Evolutionary conservation across 495 filamentous ascomycete genomes (phyloP).

Genomic region (Chaetomium cochliodes): DNA sequence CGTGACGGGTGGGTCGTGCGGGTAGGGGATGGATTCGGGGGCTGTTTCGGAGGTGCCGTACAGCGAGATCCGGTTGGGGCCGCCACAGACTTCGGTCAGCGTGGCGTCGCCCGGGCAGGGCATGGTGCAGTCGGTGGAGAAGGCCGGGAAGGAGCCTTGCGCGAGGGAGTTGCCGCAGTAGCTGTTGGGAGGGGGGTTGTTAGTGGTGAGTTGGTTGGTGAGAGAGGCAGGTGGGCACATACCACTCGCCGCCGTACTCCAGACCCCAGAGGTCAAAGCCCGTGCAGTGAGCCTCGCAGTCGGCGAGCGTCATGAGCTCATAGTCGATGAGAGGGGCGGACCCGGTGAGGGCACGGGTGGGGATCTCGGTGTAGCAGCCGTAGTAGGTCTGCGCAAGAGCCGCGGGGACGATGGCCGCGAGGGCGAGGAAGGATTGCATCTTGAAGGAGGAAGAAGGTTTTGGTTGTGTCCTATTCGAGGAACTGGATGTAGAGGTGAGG

Average conservation of each 20-base stretch:
- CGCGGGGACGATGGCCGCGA: conserved; percentile 16
- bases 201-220: neutral
- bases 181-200: neutral
- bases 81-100: conserved; percentile 43
- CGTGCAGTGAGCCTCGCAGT: conserved; percentile 32
- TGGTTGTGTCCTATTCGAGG: no score
- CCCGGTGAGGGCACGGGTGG: conserved; percentile 21
- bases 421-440: conserved; percentile 20
- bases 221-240: neutral
- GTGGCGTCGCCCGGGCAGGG: conserved; percentile 43
- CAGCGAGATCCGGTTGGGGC: conserved; percentile 41
- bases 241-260: conserved; percentile 52
- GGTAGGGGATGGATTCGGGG: conserved; percentile 10
- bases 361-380: conserved; percentile 32
- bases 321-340: neutral
- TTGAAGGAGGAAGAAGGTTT: conserved; percentile 1
- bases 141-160: conserved; percentile 15
- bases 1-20: conserved; percentile 15
- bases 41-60: conserved; percentile 34
- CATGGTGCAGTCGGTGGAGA: conserved; percentile 37
- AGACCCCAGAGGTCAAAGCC: conserved; percentile 23
- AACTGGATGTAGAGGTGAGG: neutral
- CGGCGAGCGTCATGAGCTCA: conserved; percentile 23
- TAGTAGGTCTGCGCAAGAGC: conserved; percentile 21
- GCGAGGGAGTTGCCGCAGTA: conserved; percentile 23